Percentiles rank a stretch among this genome's conserved stretches.
These are phyloP conservation scores for Candida broadrunensis DNA, from an alignment of 805 yeast species.

Conservation along the genomic window DNA sequence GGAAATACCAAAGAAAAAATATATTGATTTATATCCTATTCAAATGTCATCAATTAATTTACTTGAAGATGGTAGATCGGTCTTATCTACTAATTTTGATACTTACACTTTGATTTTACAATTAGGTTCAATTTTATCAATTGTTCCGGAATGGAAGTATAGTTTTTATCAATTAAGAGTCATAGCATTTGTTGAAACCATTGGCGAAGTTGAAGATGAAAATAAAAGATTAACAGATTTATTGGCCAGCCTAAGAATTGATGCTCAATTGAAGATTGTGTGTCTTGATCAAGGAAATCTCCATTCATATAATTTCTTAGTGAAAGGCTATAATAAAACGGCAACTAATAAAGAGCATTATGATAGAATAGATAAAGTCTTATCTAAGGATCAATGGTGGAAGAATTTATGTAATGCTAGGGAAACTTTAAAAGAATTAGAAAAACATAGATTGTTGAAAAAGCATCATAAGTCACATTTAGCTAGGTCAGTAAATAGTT, in stretches of 20 bases:
- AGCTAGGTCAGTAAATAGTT: conserved; percentile 2
- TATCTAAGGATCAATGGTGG: conserved; percentile 87
- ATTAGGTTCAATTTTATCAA: conserved; percentile 85
- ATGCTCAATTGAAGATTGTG: conserved; percentile 73
- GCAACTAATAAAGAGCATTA: conserved; percentile 18
- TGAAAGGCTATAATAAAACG: conserved; percentile 58
- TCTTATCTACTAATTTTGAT: conserved; percentile 86
- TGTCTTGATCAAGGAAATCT: conserved; percentile 59
- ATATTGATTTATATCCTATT: conserved; percentile 90
- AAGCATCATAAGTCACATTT: conserved; percentile 1
- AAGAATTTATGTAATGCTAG: conserved; percentile 61
- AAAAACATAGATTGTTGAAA: conserved; percentile 21
- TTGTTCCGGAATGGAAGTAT: conserved; percentile 90
- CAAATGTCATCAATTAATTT: conserved; percentile 89
- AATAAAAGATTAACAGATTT: conserved; percentile 56
- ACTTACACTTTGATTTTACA: conserved; percentile 93
- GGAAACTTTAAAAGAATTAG: conserved; percentile 30
- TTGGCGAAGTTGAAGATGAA: conserved; percentile 71
- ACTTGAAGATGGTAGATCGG: conserved; percentile 63
- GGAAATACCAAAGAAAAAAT: conserved; percentile 34
- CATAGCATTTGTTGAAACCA: conserved; percentile 83
- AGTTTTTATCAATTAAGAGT: conserved; percentile 69
- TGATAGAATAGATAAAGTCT: conserved; percentile 46
- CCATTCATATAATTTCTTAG: conserved; percentile 68
- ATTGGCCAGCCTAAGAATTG: conserved; percentile 75